A percentile compares a stretch with the other conserved stretches of the same genome.
These are phyloP conservation scores for Lathyrus tuberosus DNA, from an alignment of 306 rosid species.

Conservation along the genomic window DNA sequence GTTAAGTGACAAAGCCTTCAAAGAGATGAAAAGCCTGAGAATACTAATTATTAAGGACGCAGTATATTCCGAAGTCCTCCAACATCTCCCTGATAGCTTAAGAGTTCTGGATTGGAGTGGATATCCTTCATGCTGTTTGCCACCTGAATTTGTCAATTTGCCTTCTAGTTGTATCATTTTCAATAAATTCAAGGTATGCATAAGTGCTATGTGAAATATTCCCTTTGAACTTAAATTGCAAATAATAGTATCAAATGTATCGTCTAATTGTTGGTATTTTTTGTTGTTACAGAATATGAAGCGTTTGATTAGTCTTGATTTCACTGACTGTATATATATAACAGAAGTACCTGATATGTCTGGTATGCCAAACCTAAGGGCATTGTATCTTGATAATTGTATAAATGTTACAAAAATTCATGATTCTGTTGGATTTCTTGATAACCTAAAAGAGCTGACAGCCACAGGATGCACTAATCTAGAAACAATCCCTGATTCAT, in stretches of 20 bases:
- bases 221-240: background rate
- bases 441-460: conserved; percentile 1
- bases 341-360: conserved; percentile 6
- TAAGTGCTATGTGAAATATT: background rate
- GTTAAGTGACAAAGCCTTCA: conserved; percentile 7
- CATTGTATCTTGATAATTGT: conserved; percentile 7
- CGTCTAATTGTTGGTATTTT: background rate
- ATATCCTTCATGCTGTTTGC: conserved; percentile 9
- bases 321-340: background rate
- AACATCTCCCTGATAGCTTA: conserved; percentile 4
- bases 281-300: background rate
- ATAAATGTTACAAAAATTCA: conserved; percentile 5
- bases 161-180: conserved; percentile 12
- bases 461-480: conserved; percentile 8
- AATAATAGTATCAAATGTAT: background rate
- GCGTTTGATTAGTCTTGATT: conserved; percentile 1
- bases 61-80: conserved; percentile 7
- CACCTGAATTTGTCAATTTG: background rate
- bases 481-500: background rate
- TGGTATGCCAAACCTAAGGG: background rate
- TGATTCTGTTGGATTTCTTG: conserved; percentile 8
- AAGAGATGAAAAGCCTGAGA: conserved; percentile 15
- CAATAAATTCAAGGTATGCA: conserved; percentile 1
- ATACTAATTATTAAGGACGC: conserved; percentile 1
- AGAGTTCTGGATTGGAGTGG: conserved; percentile 19